These are phyloP conservation scores for Panellus pusillus DNA, from an alignment of 768 basidiomycete species.

Conservation along the genomic window DNA sequence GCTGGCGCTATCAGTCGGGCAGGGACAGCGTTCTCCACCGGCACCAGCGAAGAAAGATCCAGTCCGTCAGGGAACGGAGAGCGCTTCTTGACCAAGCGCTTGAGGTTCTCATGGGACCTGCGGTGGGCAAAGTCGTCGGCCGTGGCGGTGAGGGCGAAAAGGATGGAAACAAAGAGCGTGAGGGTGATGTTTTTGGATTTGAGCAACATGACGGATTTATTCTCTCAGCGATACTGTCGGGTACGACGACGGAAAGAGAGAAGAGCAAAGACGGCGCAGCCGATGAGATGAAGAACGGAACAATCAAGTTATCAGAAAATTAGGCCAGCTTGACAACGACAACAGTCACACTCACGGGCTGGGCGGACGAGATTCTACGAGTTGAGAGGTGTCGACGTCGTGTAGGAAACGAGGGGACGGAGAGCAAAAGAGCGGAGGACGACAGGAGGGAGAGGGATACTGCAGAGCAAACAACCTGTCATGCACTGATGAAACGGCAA, in stretches of 20 bases:
- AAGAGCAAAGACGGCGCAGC: constrained; percentile 20
- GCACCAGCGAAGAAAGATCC: not conserved
- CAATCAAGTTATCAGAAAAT: constrained; percentile 13
- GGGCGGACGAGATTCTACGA: not conserved
- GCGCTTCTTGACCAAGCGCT: constrained; percentile 73
- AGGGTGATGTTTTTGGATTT: constrained; percentile 47
- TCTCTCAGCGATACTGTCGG: constrained; percentile 7
- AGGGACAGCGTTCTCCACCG: constrained; percentile 28
- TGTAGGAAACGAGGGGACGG: too few relatives aligned
- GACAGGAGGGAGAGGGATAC: not conserved
- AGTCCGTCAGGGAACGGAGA: constrained; percentile 28
- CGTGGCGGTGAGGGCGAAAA: constrained; percentile 52
- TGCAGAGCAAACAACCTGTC: not conserved
- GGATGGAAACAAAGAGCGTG: constrained; percentile 64
- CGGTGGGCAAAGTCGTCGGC: constrained; percentile 45
- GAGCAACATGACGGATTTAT: constrained; percentile 45
- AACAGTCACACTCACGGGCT: constrained; percentile 12
- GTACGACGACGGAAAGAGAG: constrained; percentile 9
- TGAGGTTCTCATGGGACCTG: constrained; percentile 57
- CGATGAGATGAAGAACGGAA: constrained; percentile 22
- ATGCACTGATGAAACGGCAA: too few relatives aligned
- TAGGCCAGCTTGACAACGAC: constrained; percentile 7
- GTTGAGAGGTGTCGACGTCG: too few relatives aligned
- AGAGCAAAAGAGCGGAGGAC: not conserved
- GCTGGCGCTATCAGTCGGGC: constrained; percentile 7